Percentiles rank a stretch among this genome's conserved stretches.
phyloP scores from a whole-genome alignment of 345 rosid species.

The Xanthoceras sorbifolium region DNA sequence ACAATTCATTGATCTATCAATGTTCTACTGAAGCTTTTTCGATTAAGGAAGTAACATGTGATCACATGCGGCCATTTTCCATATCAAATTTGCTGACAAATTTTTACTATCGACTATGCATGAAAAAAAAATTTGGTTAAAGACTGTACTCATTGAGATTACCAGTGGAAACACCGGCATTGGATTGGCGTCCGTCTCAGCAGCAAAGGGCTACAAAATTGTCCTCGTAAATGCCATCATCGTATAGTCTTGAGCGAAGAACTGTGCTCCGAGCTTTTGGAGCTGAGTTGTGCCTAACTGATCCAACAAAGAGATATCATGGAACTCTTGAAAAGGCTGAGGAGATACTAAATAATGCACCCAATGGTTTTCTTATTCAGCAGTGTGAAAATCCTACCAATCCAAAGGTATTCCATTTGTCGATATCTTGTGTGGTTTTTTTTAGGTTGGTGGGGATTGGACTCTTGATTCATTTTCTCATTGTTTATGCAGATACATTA shows the following conservation, averaged over 20 bases:
- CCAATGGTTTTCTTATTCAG: constrained; percentile 44
- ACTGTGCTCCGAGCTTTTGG: constrained; percentile 67
- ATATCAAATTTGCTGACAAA: neutral
- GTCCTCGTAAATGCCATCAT: constrained; percentile 59
- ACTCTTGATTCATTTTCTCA: neutral
- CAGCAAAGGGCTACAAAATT: constrained; percentile 65
- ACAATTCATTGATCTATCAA: no score
- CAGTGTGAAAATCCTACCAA: constrained; percentile 72
- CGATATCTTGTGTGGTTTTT: neutral
- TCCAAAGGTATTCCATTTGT: constrained; percentile 46
- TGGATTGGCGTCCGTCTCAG: constrained; percentile 68
- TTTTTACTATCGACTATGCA: neutral
- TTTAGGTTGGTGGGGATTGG: neutral
- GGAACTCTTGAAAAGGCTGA: constrained; percentile 49
- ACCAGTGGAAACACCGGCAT: constrained; percentile 86
- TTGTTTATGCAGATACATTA: constrained; percentile 59
- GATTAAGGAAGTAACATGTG: neutral
- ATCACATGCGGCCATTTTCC: neutral
- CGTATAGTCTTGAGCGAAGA: constrained; percentile 63
- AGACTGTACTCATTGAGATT: constrained; percentile 57
- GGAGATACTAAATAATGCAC: constrained; percentile 58
- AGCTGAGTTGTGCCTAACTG: constrained; percentile 60
- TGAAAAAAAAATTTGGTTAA: neutral
- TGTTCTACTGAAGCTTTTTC: neutral
- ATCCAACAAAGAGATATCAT: constrained; percentile 44